These are phyloP conservation scores for Sophora flavescens DNA, from an alignment of 306 rosid species.

Conservation along the genomic window DNA sequence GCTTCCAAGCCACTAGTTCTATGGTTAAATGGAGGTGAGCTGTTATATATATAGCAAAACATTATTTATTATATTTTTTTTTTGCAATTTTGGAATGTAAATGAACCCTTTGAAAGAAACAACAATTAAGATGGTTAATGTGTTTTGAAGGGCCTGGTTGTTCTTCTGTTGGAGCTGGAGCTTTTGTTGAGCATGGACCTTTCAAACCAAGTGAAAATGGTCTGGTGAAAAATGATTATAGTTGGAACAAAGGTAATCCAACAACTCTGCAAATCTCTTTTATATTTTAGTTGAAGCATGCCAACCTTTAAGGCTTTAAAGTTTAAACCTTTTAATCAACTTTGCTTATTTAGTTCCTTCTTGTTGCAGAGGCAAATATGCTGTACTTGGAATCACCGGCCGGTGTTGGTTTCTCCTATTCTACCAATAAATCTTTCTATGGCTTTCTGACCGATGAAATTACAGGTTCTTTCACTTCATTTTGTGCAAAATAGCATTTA, in stretches of 20 bases:
- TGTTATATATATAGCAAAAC: background rate
- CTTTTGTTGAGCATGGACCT: slow-evolving; percentile 57
- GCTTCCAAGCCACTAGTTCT: background rate
- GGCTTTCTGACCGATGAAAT: background rate
- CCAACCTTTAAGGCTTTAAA: background rate
- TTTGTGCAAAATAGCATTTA: background rate
- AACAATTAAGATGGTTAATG: slow-evolving; percentile 22
- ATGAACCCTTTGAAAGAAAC: background rate
- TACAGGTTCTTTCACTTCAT: background rate
- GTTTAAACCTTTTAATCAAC: background rate
- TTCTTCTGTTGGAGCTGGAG: slow-evolving; percentile 83
- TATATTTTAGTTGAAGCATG: slow-evolving; percentile 10
- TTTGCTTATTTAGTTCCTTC: background rate
- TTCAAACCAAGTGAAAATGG: slow-evolving; percentile 47
- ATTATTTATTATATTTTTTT: background rate
- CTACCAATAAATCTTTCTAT: background rate
- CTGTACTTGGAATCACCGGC: background rate
- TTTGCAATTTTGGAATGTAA: background rate
- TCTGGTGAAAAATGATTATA: slow-evolving; percentile 61
- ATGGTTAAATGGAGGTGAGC: background rate
- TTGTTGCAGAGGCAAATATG: background rate
- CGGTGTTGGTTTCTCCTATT: background rate
- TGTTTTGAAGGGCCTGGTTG: slow-evolving; percentile 44
- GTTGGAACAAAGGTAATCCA: slow-evolving; percentile 76
- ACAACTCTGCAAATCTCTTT: background rate